Percentiles rank a stretch among this genome's conserved stretches.
These are phyloP conservation scores for Hygrophoropsis aurantiaca DNA, from an alignment of 768 basidiomycete species.

Conservation along the genomic window DNA sequence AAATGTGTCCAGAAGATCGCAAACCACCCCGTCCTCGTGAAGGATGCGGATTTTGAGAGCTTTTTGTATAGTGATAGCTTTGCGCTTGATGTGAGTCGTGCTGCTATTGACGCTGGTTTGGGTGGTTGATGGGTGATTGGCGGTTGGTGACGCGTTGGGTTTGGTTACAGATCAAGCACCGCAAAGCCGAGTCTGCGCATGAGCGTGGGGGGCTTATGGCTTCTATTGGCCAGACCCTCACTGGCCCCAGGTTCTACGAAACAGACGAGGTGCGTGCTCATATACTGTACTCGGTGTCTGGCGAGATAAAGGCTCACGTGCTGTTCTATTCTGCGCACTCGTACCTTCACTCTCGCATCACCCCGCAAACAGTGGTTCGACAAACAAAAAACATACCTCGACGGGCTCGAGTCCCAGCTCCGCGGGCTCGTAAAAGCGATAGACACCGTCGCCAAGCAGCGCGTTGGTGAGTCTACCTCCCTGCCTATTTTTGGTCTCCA, in stretches of 20 bases:
- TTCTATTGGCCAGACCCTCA: slow-evolving; percentile 73
- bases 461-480: slow-evolving; percentile 54
- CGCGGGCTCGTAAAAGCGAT: slow-evolving; percentile 86
- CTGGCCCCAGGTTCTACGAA: slow-evolving; percentile 83
- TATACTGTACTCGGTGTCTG: too few species aligned
- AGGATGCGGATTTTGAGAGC: slow-evolving; percentile 83
- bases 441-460: slow-evolving; percentile 80
- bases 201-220: slow-evolving; percentile 85
- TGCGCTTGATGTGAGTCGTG: slow-evolving; percentile 72
- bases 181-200: slow-evolving; percentile 72
- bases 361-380: slow-evolving; percentile 99
- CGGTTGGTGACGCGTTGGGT: neutral
- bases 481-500: neutral
- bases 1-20: slow-evolving; percentile 92
- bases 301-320: too few species aligned
- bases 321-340: too few species aligned
- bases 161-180: slow-evolving; percentile 74
- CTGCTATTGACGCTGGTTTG: neutral
- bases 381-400: slow-evolving; percentile 78
- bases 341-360: too few species aligned
- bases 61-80: slow-evolving; percentile 96
- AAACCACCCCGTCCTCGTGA: slow-evolving; percentile 85
- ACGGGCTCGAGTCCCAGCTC: slow-evolving; percentile 87
- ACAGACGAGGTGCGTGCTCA: slow-evolving; percentile 84
- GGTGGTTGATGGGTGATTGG: too few species aligned